Percentiles rank a stretch among this genome's conserved stretches.
Conservation (phyloP, 371 early-diverging fungal species). For the Apophysomyces elegans region DNA sequence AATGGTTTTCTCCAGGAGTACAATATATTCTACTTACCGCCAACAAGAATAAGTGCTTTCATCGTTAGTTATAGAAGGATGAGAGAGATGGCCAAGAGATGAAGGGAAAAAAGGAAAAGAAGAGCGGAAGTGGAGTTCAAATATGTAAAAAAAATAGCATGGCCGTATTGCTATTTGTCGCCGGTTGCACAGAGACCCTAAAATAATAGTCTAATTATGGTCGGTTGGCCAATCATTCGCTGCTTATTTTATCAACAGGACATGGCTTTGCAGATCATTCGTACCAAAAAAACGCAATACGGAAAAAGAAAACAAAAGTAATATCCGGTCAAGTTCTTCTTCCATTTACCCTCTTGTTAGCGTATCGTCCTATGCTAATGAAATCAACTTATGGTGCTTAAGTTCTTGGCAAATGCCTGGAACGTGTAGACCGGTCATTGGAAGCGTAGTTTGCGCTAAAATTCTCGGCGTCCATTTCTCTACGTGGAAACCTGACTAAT, state of each 20-base stretch:
- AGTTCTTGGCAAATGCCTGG: neutral
- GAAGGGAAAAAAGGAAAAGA: constrained; percentile 19
- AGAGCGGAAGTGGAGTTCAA: constrained; percentile 17
- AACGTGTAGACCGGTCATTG: constrained; percentile 1
- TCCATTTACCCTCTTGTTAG: neutral
- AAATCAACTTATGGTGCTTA: neutral
- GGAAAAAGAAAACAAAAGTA: neutral
- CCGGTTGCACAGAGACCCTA: constrained; percentile 18
- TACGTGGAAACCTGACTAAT: constrained; percentile 6
- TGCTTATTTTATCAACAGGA: neutral
- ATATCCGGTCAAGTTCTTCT: no score
- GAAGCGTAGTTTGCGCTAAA: constrained; percentile 7
- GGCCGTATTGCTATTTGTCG: constrained; percentile 10
- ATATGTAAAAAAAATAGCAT: constrained; percentile 16
- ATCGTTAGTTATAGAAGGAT: constrained; percentile 46
- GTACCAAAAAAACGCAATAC: neutral
- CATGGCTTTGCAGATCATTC: constrained; percentile 10
- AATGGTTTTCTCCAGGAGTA: neutral
- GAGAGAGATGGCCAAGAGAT: constrained; percentile 16
- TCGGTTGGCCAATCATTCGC: constrained; percentile 9
- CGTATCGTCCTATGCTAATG: neutral
- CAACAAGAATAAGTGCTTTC: constrained; percentile 99
- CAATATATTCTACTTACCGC: constrained; percentile 68
- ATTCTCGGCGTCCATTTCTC: neutral
- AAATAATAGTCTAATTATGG: constrained; percentile 13